Evolutionary conservation across 495 filamentous ascomycete species (phyloP).

Genomic region (Aspergillus coremiiformis): DNA sequence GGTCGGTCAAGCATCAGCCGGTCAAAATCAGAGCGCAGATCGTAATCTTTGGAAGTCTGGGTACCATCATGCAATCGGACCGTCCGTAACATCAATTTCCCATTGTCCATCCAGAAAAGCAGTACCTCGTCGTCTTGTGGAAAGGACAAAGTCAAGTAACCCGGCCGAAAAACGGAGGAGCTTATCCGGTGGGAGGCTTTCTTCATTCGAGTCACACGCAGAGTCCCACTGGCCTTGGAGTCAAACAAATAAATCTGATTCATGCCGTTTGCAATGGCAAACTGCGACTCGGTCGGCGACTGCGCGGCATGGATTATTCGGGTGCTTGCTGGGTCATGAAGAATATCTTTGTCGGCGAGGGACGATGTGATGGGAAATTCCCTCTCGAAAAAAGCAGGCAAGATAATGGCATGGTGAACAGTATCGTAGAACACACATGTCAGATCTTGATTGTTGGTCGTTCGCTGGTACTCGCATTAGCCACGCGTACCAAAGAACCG

Average conservation of each 20-base stretch:
- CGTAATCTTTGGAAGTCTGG: slow-evolving; percentile 17
- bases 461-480: slow-evolving; percentile 12
- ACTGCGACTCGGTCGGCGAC: slow-evolving; percentile 19
- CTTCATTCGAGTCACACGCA: slow-evolving; percentile 14
- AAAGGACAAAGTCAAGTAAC: slow-evolving; percentile 16
- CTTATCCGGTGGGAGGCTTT: slow-evolving; percentile 18
- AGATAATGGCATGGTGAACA: slow-evolving; percentile 13
- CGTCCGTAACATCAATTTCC: slow-evolving; percentile 16
- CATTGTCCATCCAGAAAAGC: slow-evolving; percentile 19
- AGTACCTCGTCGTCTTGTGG: slow-evolving; percentile 18
- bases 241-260: slow-evolving; percentile 21
- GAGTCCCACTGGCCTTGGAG: slow-evolving; percentile 12
- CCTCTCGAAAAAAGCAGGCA: slow-evolving; percentile 19
- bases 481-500: background rate
- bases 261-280: slow-evolving; percentile 17
- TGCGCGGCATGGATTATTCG: slow-evolving; percentile 19
- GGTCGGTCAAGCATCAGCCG: slow-evolving; percentile 14
- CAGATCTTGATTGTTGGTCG: slow-evolving; percentile 15
- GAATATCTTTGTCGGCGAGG: slow-evolving; percentile 7
- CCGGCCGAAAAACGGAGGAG: slow-evolving; percentile 15
- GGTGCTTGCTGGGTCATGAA: slow-evolving; percentile 8
- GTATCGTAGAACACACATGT: slow-evolving; percentile 21
- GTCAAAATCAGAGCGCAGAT: slow-evolving; percentile 20
- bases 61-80: slow-evolving; percentile 11
- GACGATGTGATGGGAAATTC: slow-evolving; percentile 18